phyloP scores from a whole-genome alignment of 495 filamentous ascomycete species.

The Penicillium crystallinum region DNA sequence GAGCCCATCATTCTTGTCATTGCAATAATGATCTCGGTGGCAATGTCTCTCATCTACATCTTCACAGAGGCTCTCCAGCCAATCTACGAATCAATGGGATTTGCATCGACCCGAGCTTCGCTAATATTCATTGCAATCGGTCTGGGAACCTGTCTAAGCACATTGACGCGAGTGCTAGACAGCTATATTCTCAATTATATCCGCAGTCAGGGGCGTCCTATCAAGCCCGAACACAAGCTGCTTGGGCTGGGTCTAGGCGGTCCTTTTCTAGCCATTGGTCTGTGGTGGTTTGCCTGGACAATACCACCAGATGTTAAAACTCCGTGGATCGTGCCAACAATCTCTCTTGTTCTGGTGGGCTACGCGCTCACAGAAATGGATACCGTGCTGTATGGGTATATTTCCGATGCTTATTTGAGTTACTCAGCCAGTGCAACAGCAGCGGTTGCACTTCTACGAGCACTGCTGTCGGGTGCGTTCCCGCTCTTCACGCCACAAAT shows the following conservation, averaged over 20 bases:
- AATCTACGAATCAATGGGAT: constrained; percentile 42
- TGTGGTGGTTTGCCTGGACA: constrained; percentile 53
- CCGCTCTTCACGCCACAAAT: constrained; percentile 44
- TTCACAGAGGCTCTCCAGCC: constrained; percentile 46
- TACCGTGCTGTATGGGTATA: constrained; percentile 45
- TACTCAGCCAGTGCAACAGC: constrained; percentile 50
- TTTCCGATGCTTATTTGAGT: constrained; percentile 49
- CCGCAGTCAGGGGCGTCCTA: constrained; percentile 18
- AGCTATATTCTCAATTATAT: constrained; percentile 23
- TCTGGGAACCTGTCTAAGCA: constrained; percentile 37
- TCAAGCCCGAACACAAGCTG: constrained; percentile 49
- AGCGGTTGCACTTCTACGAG: constrained; percentile 41
- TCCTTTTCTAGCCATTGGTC: constrained; percentile 36
- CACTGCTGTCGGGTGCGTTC: constrained; percentile 39
- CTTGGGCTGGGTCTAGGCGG: constrained; percentile 42
- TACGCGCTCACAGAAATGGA: constrained; percentile 49
- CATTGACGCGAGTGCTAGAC: constrained; percentile 43
- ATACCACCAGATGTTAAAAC: constrained; percentile 36
- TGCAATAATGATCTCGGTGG: constrained; percentile 40
- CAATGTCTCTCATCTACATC: constrained; percentile 50
- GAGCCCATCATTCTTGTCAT: constrained; percentile 48
- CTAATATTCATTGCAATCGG: constrained; percentile 44
- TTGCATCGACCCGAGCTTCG: constrained; percentile 30
- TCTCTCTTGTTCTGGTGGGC: constrained; percentile 41
- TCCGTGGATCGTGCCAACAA: constrained; percentile 40